A percentile compares a stretch with the other conserved stretches of the same genome.
Conservation (phyloP, 2,329 filamentous ascomycete species). For the Botrytis medusae region DNA sequence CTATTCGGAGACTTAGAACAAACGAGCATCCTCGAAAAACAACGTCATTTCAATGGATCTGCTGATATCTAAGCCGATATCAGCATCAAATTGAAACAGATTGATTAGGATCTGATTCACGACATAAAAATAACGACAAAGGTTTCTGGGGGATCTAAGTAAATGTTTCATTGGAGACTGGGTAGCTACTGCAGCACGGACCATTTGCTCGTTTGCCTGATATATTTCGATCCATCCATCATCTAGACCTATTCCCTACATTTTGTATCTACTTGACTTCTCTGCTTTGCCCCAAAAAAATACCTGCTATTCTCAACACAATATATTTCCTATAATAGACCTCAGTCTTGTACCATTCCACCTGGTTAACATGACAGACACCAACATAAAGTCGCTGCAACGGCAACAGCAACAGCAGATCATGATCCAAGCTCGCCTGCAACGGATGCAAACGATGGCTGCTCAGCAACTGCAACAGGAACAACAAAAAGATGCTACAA, state of each 20-base stretch:
- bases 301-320: not conserved
- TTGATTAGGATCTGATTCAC: not conserved
- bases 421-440: not conserved
- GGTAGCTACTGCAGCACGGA: too few relatives aligned
- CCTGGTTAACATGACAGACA: not conserved
- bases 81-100: too few relatives aligned
- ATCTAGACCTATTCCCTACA: not conserved
- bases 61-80: too few relatives aligned
- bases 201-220: not conserved
- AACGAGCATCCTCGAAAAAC: not conserved
- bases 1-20: not conserved
- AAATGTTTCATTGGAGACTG: too few relatives aligned
- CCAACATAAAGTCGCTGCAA: not conserved
- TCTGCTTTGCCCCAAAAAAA: not conserved
- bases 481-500: not conserved
- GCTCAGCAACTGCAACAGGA: not conserved
- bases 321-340: not conserved
- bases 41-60: not conserved
- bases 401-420: not conserved
- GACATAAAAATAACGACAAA: not conserved
- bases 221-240: not conserved
- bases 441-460: conserved; percentile 2
- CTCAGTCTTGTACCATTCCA: not conserved
- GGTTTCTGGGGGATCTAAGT: not conserved
- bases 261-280: not conserved